These are phyloP conservation scores for Omphalotus guepiniiformis DNA, from an alignment of 768 basidiomycete genomes.

Conservation along the genomic window DNA sequence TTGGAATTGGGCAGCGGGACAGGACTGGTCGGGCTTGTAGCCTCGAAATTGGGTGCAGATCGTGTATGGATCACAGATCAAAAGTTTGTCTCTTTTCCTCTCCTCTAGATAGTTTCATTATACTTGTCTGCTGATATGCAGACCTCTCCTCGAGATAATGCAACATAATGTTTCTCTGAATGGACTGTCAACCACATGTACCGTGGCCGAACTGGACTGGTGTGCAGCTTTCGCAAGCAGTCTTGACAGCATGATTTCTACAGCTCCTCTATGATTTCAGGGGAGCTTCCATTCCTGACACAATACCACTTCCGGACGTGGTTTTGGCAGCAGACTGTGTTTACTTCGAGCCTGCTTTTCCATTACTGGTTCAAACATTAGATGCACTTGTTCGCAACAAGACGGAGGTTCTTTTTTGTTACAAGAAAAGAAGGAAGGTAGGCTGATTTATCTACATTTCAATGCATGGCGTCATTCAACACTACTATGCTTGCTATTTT, in stretches of 20 bases:
- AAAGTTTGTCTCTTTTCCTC: conserved; percentile 52
- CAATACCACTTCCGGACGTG: conserved; percentile 52
- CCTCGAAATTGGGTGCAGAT: conserved; percentile 60
- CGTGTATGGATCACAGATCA: conserved; percentile 85
- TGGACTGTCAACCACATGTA: conserved; percentile 44
- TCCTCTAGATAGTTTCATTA: neutral
- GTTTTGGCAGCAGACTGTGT: conserved; percentile 93
- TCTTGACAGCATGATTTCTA: neutral
- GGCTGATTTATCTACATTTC: conserved; percentile 2
- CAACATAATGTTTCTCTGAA: conserved; percentile 67
- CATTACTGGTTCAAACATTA: conserved; percentile 79
- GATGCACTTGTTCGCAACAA: conserved; percentile 49
- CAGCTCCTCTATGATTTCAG: conserved; percentile 36
- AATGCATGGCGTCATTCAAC: neutral
- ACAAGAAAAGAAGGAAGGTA: conserved; percentile 91
- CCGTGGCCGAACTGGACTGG: conserved; percentile 80
- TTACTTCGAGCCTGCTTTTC: conserved; percentile 92
- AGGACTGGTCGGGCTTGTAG: conserved; percentile 86
- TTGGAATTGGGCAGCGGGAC: conserved; percentile 91
- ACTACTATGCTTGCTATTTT: conserved; percentile 1
- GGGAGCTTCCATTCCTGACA: conserved; percentile 56
- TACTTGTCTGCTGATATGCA: too few relatives aligned
- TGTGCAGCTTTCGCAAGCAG: conserved; percentile 27
- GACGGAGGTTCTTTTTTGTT: conserved; percentile 79
- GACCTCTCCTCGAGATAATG: conserved; percentile 80